These are phyloP conservation scores for Vachellia collinsii DNA, from an alignment of 306 rosid species.

Conservation along the genomic window DNA sequence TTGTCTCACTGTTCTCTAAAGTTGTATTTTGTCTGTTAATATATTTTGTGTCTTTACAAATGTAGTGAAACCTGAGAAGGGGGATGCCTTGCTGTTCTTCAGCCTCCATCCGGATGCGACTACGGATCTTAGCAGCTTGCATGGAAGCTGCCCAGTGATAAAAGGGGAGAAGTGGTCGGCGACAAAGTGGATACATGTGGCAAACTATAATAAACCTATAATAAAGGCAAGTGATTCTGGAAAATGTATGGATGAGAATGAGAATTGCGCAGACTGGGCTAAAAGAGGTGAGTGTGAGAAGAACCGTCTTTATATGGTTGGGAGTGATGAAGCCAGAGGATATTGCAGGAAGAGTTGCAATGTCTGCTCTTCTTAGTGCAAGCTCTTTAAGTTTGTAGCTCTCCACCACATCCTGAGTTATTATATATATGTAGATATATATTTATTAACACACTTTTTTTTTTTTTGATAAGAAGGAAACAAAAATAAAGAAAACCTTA, in stretches of 20 bases:
- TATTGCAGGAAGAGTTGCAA: constrained; percentile 92
- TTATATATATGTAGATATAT: too few species aligned
- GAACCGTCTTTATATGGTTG: constrained; percentile 86
- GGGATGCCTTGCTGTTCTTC: constrained; percentile 95
- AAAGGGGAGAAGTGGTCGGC: constrained; percentile 99
- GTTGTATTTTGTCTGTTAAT: too few species aligned
- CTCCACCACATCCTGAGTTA: not conserved
- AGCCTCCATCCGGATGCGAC: constrained; percentile 80
- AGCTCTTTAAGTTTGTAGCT: not conserved
- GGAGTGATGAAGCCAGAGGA: constrained; percentile 52
- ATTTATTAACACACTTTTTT: not conserved
- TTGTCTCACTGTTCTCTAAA: too few species aligned
- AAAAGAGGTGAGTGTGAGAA: constrained; percentile 75
- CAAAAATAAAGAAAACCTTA: too few species aligned
- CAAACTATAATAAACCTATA: constrained; percentile 52
- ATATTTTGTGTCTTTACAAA: not conserved
- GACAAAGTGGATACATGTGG: constrained; percentile 96
- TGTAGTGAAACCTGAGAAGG: constrained; percentile 81
- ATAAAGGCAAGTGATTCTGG: not conserved
- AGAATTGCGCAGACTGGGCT: constrained; percentile 80
- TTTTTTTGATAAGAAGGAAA: too few species aligned
- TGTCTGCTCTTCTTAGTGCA: constrained; percentile 42
- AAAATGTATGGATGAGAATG: constrained; percentile 63
- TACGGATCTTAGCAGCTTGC: constrained; percentile 67
- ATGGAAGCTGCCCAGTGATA: constrained; percentile 93